Evolutionary conservation across 192 early-diverging fungal species (phyloP), one percentile per base, ranked within the genome.

Genomic region (Lunasporangiospora selenospora): DNA sequence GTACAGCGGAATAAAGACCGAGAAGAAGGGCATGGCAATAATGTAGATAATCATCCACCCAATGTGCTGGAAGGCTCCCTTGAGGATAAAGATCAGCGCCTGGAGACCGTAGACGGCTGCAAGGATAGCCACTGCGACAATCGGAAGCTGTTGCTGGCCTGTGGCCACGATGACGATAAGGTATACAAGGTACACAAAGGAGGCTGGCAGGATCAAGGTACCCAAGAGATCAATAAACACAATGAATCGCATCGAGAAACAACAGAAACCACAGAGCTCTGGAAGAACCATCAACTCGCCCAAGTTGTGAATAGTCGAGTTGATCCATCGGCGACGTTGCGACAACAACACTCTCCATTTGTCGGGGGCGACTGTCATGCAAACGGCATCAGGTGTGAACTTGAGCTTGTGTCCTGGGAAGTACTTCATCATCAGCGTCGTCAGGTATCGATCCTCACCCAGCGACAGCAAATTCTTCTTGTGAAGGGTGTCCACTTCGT

Each of bases 401-500:
- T 92, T 92, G 62, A 89, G 89, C 75, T 93, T 93, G 80, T 90
- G 87, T 78, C 88, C 90, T 32, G 97, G 97, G 83, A 98, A 97
- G 75, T 99, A 90, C 80, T 99, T 99, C 70, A 99, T 85, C 75
- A 93, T 88, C 38, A 93, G 71, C 9, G 91, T 93, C 10, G 90
- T 93, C 69, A 99, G 77, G 78, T 97, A 99, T 23, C 97, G 92
- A 80, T 99, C 97, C 81, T 99, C 97, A 31, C 97, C 97, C 34
- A 99, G 81, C 34, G 92, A 92, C 48, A 99, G 82, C 84, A 99
- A 80, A 81, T 99, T 99, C 86, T 96, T 92, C 76, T 94, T 90
- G 81, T 99, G 97, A 21, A 99, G 85, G 0, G 97, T 99, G 62
- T 97, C 93, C 15, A 97, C 97, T 29, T 85, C 80, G 80, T 96